Evolutionary conservation across 1,139 yeast species (phyloP).

Genomic region (Pichia sp.): DNA sequence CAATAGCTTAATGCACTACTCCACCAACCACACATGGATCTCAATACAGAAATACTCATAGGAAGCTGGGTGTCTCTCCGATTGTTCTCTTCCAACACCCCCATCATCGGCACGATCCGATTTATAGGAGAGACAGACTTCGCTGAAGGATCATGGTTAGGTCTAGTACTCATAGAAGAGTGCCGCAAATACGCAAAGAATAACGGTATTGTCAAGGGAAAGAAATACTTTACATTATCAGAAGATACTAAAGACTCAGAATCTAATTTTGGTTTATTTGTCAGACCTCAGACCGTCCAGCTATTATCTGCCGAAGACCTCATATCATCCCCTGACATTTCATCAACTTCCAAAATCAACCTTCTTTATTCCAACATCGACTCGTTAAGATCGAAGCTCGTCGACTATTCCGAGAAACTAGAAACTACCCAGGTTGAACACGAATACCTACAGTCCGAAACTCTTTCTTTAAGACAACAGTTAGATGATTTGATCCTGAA

Average conservation of each 20-base stretch:
- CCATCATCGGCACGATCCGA: slow-evolving; percentile 41
- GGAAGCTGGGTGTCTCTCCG: slow-evolving; percentile 4
- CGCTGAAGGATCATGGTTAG: slow-evolving; percentile 74
- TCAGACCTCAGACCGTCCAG: slow-evolving; percentile 37
- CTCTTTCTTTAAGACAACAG: slow-evolving; percentile 30
- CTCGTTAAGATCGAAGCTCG: slow-evolving; percentile 32
- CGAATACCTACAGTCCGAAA: slow-evolving; percentile 44
- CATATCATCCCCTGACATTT: slow-evolving; percentile 20
- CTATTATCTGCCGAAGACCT: slow-evolving; percentile 21
- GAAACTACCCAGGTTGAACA: slow-evolving; percentile 46
- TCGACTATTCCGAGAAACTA: slow-evolving; percentile 35
- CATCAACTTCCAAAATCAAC: slow-evolving; percentile 1
- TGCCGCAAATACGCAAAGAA: slow-evolving; percentile 62
- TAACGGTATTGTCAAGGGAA: slow-evolving; percentile 71
- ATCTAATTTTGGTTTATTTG: slow-evolving; percentile 57
- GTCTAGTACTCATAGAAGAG: slow-evolving; percentile 59
- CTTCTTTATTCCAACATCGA: slow-evolving; percentile 36
- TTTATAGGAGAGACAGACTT: slow-evolving; percentile 55
- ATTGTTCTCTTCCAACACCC: background rate
- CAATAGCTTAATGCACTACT: too few species aligned
- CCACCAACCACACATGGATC: background rate
- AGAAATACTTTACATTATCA: slow-evolving; percentile 56
- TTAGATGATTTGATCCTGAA: slow-evolving; percentile 30
- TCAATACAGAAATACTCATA: background rate
- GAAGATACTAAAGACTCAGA: slow-evolving; percentile 25